A percentile compares a stretch with the other conserved stretches of the same genome.
phyloP scores from a whole-genome alignment of 768 basidiomycete species.

The Hypholoma sublateritium region DNA sequence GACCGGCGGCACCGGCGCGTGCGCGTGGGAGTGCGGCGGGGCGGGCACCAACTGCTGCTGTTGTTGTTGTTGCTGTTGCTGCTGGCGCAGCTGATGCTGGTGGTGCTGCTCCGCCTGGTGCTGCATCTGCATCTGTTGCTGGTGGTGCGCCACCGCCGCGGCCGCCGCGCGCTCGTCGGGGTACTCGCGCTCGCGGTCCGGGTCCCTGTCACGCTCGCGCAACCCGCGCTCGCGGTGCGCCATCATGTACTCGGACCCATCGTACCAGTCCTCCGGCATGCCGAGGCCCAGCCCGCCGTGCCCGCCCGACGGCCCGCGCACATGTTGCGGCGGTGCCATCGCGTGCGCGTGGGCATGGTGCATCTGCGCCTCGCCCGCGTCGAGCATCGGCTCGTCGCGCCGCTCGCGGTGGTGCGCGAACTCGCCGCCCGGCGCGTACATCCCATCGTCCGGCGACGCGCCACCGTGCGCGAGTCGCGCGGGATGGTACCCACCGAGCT shows the following conservation, averaged over 20 bases:
- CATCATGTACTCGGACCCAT: background rate
- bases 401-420: background rate
- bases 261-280: slow-evolving; percentile 3
- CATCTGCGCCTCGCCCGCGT: background rate
- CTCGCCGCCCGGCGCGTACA: background rate
- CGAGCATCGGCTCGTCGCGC: background rate
- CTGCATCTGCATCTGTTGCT: slow-evolving; percentile 9
- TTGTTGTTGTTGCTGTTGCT: slow-evolving; percentile 6
- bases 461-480: background rate
- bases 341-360: background rate
- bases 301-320: slow-evolving; percentile 1
- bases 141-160: slow-evolving; percentile 9
- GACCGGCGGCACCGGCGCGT: slow-evolving; percentile 5
- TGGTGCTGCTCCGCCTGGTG: slow-evolving; percentile 10
- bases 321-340: background rate
- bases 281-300: background rate
- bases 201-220: slow-evolving; percentile 8
- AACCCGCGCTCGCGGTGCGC: background rate
- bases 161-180: slow-evolving; percentile 4
- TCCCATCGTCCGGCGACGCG: background rate
- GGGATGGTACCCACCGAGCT: background rate
- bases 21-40: background rate
- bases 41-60: slow-evolving; percentile 1
- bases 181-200: slow-evolving; percentile 12
- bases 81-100: slow-evolving; percentile 6